Base-by-base conservation (phyloP, 2,329 filamentous ascomycete genomes). In the Exophiala lecanii-corni region DNA sequence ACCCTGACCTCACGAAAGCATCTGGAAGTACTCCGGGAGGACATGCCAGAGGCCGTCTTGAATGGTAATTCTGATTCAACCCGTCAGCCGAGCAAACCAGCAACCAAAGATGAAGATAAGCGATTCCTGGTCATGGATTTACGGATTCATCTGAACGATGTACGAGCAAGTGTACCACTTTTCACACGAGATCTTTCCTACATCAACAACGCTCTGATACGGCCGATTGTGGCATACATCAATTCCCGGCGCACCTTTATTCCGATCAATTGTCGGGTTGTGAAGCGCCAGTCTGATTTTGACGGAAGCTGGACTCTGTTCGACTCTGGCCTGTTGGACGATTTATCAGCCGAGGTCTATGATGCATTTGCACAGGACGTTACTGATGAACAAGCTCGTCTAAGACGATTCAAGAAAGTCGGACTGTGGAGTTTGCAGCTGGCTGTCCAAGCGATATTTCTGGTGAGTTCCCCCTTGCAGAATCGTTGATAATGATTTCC, bases 201-300 rank as follows among this genome's bases (percentile, higher is more conserved):
- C 63, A 85, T 96, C 58, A 97, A 96, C 66, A 94, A 94, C 63
- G 89, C 92, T 2, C 80, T 97, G 3, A 87, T 97, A 25, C 81
- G 92, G 3, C 92, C 92, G 12, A 98, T 98, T 49, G 89, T 98
- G 30, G 92, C 92, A 5, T 98, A 97, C 63, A 97, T 98, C 67
- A 98, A 98, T 66, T 86, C 88, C 31, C 87, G 89, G 62, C 84
- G 83, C 60, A 94, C 91, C 0, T 97, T 95, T 59, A 97, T 98
- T 32, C 92, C 92, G 18, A 88, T 98, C 57, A 86, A 84, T 56
- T 97, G 92, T 67, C 84, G 91, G 48, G 86, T 98, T 36, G 88
- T 97, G 52, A 98, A 98, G 70, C 81, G 82, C 5, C 77, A 82
- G 13, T 77, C 77, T 46, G 92, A 98, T 62, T 98, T 98, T 59